Evolutionary conservation across 805 yeast genomes (phyloP).

Genomic region (Candida vaughaniae): DNA sequence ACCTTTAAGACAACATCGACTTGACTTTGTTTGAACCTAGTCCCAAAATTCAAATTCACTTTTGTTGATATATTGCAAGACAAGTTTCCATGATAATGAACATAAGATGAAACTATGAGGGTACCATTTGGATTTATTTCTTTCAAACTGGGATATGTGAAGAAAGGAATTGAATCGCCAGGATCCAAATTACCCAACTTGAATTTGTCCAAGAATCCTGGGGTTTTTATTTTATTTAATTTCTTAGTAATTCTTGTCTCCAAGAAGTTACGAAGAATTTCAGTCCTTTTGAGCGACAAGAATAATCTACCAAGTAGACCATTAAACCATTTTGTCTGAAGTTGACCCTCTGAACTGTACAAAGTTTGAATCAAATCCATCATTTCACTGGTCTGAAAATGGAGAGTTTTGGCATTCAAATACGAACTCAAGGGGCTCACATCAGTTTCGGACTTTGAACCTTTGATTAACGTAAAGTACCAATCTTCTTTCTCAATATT

Average conservation of each 20-base stretch:
- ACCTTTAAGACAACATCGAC: conserved; percentile 73
- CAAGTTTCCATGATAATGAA: conserved; percentile 74
- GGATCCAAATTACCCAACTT: conserved; percentile 68
- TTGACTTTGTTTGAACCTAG: conserved; percentile 66
- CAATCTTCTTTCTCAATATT: conserved; percentile 89
- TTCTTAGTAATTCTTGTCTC: conserved; percentile 64
- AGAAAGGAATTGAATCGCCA: conserved; percentile 78
- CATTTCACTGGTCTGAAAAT: conserved; percentile 69
- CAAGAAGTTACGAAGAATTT: conserved; percentile 56
- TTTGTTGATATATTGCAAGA: conserved; percentile 79
- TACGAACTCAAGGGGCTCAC: conserved; percentile 42
- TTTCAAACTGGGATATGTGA: conserved; percentile 68
- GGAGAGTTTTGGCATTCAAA: conserved; percentile 68
- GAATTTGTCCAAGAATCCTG: conserved; percentile 85
- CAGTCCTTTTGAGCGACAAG: conserved; percentile 72
- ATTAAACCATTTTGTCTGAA: conserved; percentile 87
- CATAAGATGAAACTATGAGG: conserved; percentile 55
- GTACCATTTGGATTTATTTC: conserved; percentile 81
- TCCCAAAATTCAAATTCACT: conserved; percentile 70
- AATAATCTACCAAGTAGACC: conserved; percentile 84
- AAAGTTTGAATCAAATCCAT: conserved; percentile 71
- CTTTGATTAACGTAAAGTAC: conserved; percentile 82
- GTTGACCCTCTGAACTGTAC: conserved; percentile 79
- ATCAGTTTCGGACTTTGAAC: conserved; percentile 50
- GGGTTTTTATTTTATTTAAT: conserved; percentile 74